Percentiles rank a stretch among this genome's conserved stretches.
These are phyloP conservation scores for Agrocybe pediades DNA, from an alignment of 768 basidiomycete species.

Conservation along the genomic window DNA sequence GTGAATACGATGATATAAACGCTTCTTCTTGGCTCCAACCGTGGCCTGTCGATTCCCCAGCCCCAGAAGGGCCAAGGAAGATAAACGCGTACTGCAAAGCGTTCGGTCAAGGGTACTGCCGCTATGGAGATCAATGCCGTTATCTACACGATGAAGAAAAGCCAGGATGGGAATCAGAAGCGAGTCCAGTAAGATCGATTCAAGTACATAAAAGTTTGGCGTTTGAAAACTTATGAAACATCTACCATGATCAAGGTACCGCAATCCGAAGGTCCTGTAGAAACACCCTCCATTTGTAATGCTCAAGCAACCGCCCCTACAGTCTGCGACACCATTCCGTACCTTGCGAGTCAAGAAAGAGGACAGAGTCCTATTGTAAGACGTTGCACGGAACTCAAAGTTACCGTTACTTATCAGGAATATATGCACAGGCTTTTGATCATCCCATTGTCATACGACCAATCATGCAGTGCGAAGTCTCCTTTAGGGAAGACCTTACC, in stretches of 20 bases:
- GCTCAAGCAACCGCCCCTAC: no score
- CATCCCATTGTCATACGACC: slow-evolving; percentile 21
- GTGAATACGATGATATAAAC: background rate
- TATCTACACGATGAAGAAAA: slow-evolving; percentile 27
- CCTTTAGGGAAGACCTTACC: slow-evolving; percentile 31
- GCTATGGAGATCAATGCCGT: slow-evolving; percentile 26
- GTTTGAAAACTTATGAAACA: no score
- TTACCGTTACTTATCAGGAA: background rate
- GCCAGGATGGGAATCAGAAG: no score
- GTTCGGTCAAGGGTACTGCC: slow-evolving; percentile 38
- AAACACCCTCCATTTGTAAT: no score
- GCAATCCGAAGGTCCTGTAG: no score
- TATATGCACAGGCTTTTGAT: slow-evolving; percentile 15
- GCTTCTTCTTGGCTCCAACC: background rate
- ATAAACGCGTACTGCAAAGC: slow-evolving; percentile 30
- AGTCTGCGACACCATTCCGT: no score
- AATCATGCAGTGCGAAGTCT: slow-evolving; percentile 32
- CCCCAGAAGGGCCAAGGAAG: slow-evolving; percentile 3
- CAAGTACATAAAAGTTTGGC: no score
- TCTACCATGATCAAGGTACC: no score
- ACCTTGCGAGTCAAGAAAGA: no score
- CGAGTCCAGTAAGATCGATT: background rate
- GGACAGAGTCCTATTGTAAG: background rate
- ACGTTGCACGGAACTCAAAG: background rate
- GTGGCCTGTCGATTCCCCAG: background rate